These are phyloP conservation scores for Excoecaria agallocha DNA, from an alignment of 345 rosid species.

Conservation along the genomic window DNA sequence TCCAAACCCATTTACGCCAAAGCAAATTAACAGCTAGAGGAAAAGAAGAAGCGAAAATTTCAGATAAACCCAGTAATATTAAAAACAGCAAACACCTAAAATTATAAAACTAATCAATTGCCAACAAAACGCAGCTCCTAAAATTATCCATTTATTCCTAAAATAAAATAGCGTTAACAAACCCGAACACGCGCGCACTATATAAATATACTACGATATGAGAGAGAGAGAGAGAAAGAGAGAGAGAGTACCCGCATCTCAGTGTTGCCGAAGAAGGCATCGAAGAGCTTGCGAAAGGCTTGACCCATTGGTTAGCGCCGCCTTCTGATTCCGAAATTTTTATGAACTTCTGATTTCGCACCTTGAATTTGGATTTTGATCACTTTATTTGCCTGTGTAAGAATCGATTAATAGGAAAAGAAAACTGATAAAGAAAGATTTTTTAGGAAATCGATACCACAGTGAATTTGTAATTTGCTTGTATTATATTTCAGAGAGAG, in stretches of 20 bases:
- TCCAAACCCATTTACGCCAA: neutral
- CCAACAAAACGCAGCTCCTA: neutral
- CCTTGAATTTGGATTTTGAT: neutral
- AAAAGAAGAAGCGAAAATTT: neutral
- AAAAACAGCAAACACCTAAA: neutral
- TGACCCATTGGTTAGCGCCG: slow-evolving; percentile 54
- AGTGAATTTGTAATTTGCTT: neutral
- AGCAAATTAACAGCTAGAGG: neutral
- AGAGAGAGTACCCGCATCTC: slow-evolving; percentile 82
- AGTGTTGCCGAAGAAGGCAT: slow-evolving; percentile 76
- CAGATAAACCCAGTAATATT: neutral
- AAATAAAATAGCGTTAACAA: neutral
- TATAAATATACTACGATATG: neutral
- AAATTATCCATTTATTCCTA: neutral
- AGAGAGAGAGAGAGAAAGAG: too few relatives aligned
- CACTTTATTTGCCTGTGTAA: neutral
- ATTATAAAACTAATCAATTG: neutral
- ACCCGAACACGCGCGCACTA: neutral
- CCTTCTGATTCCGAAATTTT: neutral
- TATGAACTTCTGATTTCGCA: neutral
- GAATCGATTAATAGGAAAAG: neutral
- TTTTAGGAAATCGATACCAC: neutral
- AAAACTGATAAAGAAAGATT: too few relatives aligned
- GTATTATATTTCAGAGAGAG: neutral
- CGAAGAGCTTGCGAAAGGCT: slow-evolving; percentile 86